Base-by-base conservation (phyloP, 1,284 basidiomycete genomes). In the Fomitopsis palustris region DNA sequence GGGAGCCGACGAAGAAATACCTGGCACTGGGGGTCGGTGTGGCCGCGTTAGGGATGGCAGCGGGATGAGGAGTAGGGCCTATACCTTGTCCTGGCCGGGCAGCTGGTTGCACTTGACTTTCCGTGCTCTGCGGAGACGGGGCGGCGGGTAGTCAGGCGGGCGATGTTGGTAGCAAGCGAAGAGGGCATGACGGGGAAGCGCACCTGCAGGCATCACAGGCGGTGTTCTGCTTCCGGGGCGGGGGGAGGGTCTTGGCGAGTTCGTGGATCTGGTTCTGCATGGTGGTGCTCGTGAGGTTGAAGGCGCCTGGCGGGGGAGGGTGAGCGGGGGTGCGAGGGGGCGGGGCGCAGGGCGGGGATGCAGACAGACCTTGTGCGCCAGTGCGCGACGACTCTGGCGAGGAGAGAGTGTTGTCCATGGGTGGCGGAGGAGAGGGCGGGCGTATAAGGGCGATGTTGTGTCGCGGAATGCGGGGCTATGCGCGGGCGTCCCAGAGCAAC, bases 131-230 rank as follows among this genome's bases (percentile, higher is more conserved):
- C 60, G 51, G 19, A 55, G 25, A 52, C 45, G 43, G 21, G n/a
- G 52, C 25, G 31, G 41, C 19, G 52, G 29, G 31, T 52, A 23
- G 25, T 54, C 29, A 47, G 45, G 52, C 39, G 41, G 27, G n/a
- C 41, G 39, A 19, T 55, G 38, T 47, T 23, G 49, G 56, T 17
- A 37, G 33, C 21, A 27, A 55, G 37, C 21, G 57, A 49, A 31
- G 17, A 21, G 49, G 56, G 17, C 31, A 38, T 41, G 37, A 38
- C 61, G 65, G 19, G 6, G 27, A 23, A 35, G 31, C 75, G 54
- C 14, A 87, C 87, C 88, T 86, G 81, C 92, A 95, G 55, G 90
- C 89, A 77, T 95, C 93, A 72, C 93, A 95, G 25, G 93, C 92
- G 23, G 92, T 92, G 71, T 95, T 95, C 76, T 95, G 92, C 71